Base-by-base conservation (phyloP, 441 rosid species). In the Syzygium malaccense region DNA sequence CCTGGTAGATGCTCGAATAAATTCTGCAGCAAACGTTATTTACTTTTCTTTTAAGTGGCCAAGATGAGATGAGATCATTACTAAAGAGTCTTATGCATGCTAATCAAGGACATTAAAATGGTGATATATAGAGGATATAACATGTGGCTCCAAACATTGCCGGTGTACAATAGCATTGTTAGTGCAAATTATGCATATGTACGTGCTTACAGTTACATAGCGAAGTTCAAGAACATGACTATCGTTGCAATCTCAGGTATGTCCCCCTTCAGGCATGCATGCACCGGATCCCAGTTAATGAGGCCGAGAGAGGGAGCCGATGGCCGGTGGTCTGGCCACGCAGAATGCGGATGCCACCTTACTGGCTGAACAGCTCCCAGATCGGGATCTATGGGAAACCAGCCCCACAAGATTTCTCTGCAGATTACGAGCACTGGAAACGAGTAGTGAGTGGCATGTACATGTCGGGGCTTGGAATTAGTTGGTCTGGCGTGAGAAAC, bases 371-470 rank as follows among this genome's bases (percentile, higher is more conserved):
- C 92, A 92, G 95, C 91, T 95, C 98, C 60, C 98, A 95, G 90
- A 94, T 95, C 96, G 99, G 99, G 26, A 95, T 97, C 48, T 96
- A 98, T 30, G 98, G 99, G 86, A 95, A 94, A 91, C 98, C 97
- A 88, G 96, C 97, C 89, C 98, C 98, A 49, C 88, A 92, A 88
- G 99, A 98, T 91, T 97, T 98, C 90, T 85, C 89, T 17, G 86
- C 92, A 87, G 98, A 97, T 92, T 95, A 94, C 86, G 93, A 94
- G 78, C 98, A 98, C 60, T 97, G 99, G 99, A 96, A 94, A 87
- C 90, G 91, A 64, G 98, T 97, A 20, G 98, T 97, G 51, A 93
- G 91, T 91, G 92, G 91, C 75, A 92, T 94, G 80, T 97, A 97
- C 90, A 92, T 96, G 95, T 95, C 91, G n/a, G 97, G 93, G 86